Evolutionary conservation across 1,284 basidiomycete species (phyloP), one percentile per base, ranked within the genome.

Genomic region (Meira miltonrushii): DNA sequence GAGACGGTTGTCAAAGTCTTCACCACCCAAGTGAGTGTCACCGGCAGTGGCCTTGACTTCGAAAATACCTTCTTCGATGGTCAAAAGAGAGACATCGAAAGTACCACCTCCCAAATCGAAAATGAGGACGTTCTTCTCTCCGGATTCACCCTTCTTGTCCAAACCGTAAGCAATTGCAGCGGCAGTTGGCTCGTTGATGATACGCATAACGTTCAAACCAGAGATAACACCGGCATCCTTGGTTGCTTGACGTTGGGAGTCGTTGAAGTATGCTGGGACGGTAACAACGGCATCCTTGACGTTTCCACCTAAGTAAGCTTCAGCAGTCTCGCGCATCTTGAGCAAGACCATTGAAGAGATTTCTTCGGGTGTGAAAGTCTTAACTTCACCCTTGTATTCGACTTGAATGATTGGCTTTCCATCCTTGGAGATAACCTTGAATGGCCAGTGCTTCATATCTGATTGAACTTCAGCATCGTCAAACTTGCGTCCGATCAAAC

Each of bases 71-170:
- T 95, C 93, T 81, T 96, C 92, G 66, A 97, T 96, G 65, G 92
- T 93, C 70, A 98, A 82, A 64, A 98, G 89, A 39, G 93, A 97
- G 38, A 97, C 94, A 87, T 97, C 94, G 81, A 97, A 97, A 50
- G 93, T 97, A 84, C 93, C 93, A 84, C 94, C 94, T 69, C 93
- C 94, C 54, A 97, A 86, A 84, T 98, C 94, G 83, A 95, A 97
- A 80, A 98, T 92, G 76, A 94, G 84, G 64, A 94, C 90, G 78
- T 95, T 94, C 70, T 88, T 88, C 83, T 94, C 92, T 61, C 88
- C 88, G 8, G 28, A 3, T 37, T 80, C 79, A 56, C 88, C 85
- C 82, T 92, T 92, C 82, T 91, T 89, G 81, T 82, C 81, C 60
- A 94, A 87, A 83, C 91, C 92, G 81, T 94, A 94, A 13, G 92